A percentile compares a stretch with the other conserved stretches of the same genome.
phyloP scores from a whole-genome alignment of 2,329 filamentous ascomycete genomes.

The Monilinia aucupariae region DNA sequence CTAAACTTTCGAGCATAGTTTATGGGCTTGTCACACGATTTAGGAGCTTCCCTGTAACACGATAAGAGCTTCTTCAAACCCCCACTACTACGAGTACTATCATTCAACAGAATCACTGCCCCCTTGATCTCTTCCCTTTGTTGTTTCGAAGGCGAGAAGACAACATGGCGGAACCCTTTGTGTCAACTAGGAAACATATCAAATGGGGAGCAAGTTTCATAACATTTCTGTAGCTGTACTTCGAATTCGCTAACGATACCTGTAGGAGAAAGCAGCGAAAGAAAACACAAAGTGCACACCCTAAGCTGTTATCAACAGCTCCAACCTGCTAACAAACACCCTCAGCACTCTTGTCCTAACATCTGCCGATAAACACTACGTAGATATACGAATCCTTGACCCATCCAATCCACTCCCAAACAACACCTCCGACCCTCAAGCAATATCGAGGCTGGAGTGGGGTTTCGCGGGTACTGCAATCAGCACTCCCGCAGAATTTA shows the following conservation, averaged over 20 bases:
- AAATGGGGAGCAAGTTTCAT: constrained; percentile 29
- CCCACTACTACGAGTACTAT: no score
- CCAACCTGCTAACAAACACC: neutral
- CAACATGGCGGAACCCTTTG: constrained; percentile 20
- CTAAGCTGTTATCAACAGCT: neutral
- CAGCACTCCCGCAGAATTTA: constrained; percentile 19
- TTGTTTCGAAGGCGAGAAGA: neutral
- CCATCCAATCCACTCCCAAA: constrained; percentile 16
- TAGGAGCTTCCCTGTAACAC: neutral
- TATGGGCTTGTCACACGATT: neutral
- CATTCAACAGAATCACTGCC: constrained; percentile 5
- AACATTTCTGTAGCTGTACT: neutral
- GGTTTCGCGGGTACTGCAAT: constrained; percentile 28
- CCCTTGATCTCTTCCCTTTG: neutral
- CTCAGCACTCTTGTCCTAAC: constrained; percentile 34
- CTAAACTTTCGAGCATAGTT: neutral
- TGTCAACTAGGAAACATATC: constrained; percentile 27
- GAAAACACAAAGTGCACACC: constrained; percentile 26
- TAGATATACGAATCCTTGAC: constrained; percentile 31
- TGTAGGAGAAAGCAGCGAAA: constrained; percentile 23
- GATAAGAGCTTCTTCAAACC: constrained; percentile 2
- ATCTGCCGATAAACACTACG: constrained; percentile 29
- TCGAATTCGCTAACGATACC: neutral
- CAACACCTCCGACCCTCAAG: constrained; percentile 10
- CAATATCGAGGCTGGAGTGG: constrained; percentile 30